Percentiles rank a stretch among this genome's conserved stretches.
These are phyloP conservation scores for Umbelopsis vinacea DNA, from an alignment of 192 early-diverging fungal genomes.

Conservation along the genomic window DNA sequence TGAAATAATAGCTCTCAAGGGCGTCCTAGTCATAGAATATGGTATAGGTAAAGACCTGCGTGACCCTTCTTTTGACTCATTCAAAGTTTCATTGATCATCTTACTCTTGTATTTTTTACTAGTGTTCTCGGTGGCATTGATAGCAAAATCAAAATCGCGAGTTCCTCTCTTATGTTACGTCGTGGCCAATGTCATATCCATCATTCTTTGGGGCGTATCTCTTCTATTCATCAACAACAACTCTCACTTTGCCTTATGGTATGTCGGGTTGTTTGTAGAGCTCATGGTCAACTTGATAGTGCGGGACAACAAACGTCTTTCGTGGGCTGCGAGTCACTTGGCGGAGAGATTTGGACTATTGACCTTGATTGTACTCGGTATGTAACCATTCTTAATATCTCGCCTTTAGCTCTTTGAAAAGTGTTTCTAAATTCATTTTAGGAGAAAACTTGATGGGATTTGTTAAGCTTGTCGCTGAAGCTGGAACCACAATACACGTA, in stretches of 20 bases:
- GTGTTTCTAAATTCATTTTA: not conserved
- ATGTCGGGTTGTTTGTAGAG: conserved; percentile 41
- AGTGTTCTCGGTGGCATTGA: conserved; percentile 34
- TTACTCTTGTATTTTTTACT: not conserved
- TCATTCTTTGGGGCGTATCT: conserved; percentile 49
- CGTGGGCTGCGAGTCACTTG: conserved; percentile 55
- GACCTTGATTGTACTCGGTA: conserved; percentile 51
- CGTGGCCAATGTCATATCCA: conserved; percentile 45
- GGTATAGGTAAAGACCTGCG: conserved; percentile 35
- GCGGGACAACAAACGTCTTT: conserved; percentile 42
- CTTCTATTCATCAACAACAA: conserved; percentile 35
- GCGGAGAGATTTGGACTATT: conserved; percentile 53
- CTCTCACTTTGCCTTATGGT: conserved; percentile 51
- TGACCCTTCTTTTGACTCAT: not conserved
- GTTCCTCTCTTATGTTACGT: conserved; percentile 45
- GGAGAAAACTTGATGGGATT: conserved; percentile 42
- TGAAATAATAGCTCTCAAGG: conserved; percentile 34
- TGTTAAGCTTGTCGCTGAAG: conserved; percentile 25
- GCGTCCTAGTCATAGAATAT: conserved; percentile 49
- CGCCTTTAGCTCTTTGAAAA: not conserved
- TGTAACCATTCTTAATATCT: conserved; percentile 11
- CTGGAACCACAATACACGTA: conserved; percentile 25
- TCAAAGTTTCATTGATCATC: too few species aligned
- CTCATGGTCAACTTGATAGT: conserved; percentile 45
- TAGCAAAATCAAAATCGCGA: conserved; percentile 39